phyloP scores from a whole-genome alignment of 257 asterid species.

The Penstemon davidsonii region DNA sequence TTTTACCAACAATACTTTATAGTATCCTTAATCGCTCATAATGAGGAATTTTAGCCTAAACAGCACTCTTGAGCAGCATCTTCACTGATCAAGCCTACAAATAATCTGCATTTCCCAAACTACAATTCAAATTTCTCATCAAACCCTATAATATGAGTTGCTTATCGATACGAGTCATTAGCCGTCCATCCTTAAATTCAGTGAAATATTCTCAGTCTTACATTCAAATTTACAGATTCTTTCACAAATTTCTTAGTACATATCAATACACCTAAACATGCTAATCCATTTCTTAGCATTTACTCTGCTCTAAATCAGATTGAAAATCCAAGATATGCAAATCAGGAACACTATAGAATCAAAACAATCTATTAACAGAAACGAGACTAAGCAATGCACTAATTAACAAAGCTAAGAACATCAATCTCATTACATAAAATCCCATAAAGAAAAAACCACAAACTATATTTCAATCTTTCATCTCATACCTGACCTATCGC shows the following conservation, averaged over 20 bases:
- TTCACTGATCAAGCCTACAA: not conserved
- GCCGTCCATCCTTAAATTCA: too few species aligned
- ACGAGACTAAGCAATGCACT: not conserved
- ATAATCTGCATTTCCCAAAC: not conserved
- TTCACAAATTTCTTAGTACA: constrained; percentile 2
- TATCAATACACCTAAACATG: not conserved
- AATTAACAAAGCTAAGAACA: not conserved
- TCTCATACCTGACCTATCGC: constrained; percentile 56
- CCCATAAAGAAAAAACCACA: not conserved
- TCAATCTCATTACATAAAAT: not conserved
- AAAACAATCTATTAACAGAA: constrained; percentile 3
- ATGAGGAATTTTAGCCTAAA: too few species aligned
- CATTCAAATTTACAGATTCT: constrained; percentile 11
- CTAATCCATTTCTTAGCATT: not conserved
- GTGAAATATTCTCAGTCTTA: too few species aligned
- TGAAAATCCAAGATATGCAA: not conserved
- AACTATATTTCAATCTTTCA: not conserved
- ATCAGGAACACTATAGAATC: constrained; percentile 10
- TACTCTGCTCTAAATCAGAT: constrained; percentile 3
- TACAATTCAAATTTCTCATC: not conserved
- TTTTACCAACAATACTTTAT: too few species aligned
- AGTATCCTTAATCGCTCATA: too few species aligned
- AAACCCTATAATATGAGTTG: not conserved
- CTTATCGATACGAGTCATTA: not conserved
- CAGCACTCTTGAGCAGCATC: not conserved